Conservation (phyloP, 345 rosid genomes). For the Limnanthes douglasii region DNA sequence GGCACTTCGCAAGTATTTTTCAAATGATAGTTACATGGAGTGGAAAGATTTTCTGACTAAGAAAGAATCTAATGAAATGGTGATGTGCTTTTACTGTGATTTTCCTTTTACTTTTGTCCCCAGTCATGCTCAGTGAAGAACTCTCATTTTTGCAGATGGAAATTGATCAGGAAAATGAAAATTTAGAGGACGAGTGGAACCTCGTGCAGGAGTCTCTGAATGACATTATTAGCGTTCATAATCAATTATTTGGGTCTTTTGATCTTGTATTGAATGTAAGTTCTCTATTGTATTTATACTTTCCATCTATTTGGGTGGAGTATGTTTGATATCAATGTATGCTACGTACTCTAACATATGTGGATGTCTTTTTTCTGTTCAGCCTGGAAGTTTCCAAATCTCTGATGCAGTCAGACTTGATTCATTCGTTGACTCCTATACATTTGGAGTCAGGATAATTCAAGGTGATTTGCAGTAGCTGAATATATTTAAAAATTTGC, state of each 20-base stretch:
- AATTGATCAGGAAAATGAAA: conserved; percentile 22
- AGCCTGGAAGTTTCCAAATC: conserved; percentile 42
- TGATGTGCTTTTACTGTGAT: conserved; percentile 13
- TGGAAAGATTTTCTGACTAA: conserved; percentile 65
- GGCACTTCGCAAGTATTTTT: conserved; percentile 33
- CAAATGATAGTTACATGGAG: conserved; percentile 46
- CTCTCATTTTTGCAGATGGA: conserved; percentile 44
- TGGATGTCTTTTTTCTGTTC: conserved; percentile 14
- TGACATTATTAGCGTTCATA: conserved; percentile 42
- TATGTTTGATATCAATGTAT: neutral
- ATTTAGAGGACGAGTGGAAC: conserved; percentile 58
- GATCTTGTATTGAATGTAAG: conserved; percentile 50
- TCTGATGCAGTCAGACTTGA: conserved; percentile 44
- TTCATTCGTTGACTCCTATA: conserved; percentile 53
- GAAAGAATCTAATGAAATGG: conserved; percentile 41
- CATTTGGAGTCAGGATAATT: conserved; percentile 53
- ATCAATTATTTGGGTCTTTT: conserved; percentile 71
- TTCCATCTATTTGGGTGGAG: neutral
- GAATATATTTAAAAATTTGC: conserved; percentile 1
- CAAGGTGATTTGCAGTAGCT: conserved; percentile 30
- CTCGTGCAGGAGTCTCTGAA: conserved; percentile 39
- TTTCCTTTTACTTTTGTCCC: conserved; percentile 8
- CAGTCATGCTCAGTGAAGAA: neutral
- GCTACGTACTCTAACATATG: too few species aligned
- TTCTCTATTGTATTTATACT: conserved; percentile 1